phyloP scores from a whole-genome alignment of 2,329 filamentous ascomycete genomes.

The Sclerotinia borealis region DNA sequence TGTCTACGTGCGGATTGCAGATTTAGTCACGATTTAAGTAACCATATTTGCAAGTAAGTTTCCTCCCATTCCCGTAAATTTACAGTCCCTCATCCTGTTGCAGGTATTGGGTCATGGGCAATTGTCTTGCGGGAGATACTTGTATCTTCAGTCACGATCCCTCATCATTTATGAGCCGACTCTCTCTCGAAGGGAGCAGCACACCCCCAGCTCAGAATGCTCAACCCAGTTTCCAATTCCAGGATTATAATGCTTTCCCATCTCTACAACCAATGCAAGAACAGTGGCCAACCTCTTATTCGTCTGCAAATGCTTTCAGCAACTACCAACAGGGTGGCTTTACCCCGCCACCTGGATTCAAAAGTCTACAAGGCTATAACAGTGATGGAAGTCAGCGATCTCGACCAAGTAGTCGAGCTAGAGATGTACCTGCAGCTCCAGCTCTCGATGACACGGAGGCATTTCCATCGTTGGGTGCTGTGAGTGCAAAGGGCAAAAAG shows the following conservation, averaged over 20 bases:
- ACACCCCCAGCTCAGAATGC: constrained; percentile 57
- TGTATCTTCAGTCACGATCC: constrained; percentile 98
- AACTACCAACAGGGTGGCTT: constrained; percentile 47
- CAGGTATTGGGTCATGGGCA: constrained; percentile 94
- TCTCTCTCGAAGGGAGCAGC: constrained; percentile 64
- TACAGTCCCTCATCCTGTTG: constrained; percentile 17
- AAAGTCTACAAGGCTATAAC: constrained; percentile 49
- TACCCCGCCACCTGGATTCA: constrained; percentile 65
- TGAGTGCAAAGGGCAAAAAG: constrained; percentile 74
- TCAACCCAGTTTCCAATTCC: constrained; percentile 68
- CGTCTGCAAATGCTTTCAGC: constrained; percentile 39
- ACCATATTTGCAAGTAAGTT: constrained; percentile 92
- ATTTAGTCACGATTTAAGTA: constrained; percentile 93
- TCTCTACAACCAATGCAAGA: constrained; percentile 61
- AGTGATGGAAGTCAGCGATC: constrained; percentile 67
- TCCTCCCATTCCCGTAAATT: background rate
- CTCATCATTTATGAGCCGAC: constrained; percentile 73
- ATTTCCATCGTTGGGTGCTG: constrained; percentile 82
- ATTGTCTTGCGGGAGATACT: constrained; percentile 85
- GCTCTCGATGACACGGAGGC: constrained; percentile 91
- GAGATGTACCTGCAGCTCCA: constrained; percentile 60
- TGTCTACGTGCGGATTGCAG: constrained; percentile 93
- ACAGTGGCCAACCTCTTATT: constrained; percentile 45
- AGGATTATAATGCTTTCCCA: constrained; percentile 82
- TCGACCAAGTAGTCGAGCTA: constrained; percentile 70